A percentile compares a stretch with the other conserved stretches of the same genome.
phyloP scores from a whole-genome alignment of 305 asterid genomes.

The Nicotiana rustica region DNA sequence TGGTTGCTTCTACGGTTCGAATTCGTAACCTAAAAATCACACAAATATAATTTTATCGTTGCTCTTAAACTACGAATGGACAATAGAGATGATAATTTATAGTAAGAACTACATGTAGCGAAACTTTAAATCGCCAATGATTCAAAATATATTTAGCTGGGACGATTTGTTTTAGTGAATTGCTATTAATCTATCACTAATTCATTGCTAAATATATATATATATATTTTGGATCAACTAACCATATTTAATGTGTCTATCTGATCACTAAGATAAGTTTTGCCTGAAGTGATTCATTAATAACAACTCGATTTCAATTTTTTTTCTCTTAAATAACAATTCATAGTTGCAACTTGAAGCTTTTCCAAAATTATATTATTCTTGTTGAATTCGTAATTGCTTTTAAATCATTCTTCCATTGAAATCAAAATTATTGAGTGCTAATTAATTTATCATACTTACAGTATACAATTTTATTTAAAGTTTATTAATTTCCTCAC shows the following conservation, averaged over 20 bases:
- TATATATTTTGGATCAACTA: too few species aligned
- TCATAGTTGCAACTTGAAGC: neutral
- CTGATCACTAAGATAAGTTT: neutral
- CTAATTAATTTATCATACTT: neutral
- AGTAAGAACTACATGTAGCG: neutral
- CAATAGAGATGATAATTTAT: neutral
- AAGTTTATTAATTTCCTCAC: neutral
- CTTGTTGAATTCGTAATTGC: neutral
- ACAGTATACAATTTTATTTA: neutral
- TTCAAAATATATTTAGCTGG: neutral
- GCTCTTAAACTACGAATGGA: neutral
- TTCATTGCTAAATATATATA: too few species aligned
- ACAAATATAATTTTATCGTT: too few species aligned
- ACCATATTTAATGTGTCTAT: neutral
- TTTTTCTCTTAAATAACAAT: neutral
- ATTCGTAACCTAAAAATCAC: too few species aligned
- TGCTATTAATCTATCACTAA: too few species aligned
- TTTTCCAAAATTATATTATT: neutral
- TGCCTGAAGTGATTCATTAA: neutral
- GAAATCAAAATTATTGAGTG: neutral
- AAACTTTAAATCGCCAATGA: neutral
- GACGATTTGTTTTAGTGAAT: neutral
- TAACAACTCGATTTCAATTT: neutral
- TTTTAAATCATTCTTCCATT: neutral
- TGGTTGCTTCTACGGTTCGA: rapidly evolving